Base-by-base conservation (phyloP, 1,284 basidiomycete genomes). In the Fomitopsis pinicola region DNA sequence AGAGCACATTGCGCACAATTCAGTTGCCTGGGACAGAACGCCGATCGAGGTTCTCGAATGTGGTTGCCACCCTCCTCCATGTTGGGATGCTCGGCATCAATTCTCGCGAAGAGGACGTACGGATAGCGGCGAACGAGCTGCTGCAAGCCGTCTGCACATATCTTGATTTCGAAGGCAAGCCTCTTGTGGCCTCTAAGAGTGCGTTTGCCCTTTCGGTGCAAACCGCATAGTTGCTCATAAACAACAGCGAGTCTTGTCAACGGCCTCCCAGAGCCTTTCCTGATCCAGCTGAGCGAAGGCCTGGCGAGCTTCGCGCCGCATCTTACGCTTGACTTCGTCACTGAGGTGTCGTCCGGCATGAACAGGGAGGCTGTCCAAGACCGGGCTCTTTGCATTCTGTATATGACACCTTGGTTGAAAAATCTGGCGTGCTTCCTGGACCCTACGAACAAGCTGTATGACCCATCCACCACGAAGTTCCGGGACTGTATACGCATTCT, bases 361-460 rank as follows among this genome's bases (percentile, higher is more conserved):
- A 82, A 85, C 60, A 85, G 85, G 70, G 68, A 75, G 4, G 73
- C 78, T 6, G 73, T 72, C 2, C 63, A 82, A 1, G 86, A 87
- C 60, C 85, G 88, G 59, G 83, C 91, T 33, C 83, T 83, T 58
- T 93, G 88, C 68, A 73, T 95, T 19, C 85, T 89, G 63, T 95
- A 94, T 69, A 82, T 95, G 77, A 84, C 82, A 50, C 92, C 94
- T 2, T 97, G 94, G 94, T 81, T 96, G 53, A 86, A 82, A 71
- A 95, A 95, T 69, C 77, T 97, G 2, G 79, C 84, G 1, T 72
- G 78, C 22, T 95, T 92, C 67, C 83, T 85, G 42, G 88, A 89
- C 66, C 88, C 92, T 1, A 84, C 85, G 1, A 82, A 81, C 64
- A 73, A 77, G 30, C 72, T 86, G 26, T 91, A 83, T 64, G 91